Conservation (phyloP, 2,329 filamentous ascomycete genomes). For the Diaporthe vexans region DNA sequence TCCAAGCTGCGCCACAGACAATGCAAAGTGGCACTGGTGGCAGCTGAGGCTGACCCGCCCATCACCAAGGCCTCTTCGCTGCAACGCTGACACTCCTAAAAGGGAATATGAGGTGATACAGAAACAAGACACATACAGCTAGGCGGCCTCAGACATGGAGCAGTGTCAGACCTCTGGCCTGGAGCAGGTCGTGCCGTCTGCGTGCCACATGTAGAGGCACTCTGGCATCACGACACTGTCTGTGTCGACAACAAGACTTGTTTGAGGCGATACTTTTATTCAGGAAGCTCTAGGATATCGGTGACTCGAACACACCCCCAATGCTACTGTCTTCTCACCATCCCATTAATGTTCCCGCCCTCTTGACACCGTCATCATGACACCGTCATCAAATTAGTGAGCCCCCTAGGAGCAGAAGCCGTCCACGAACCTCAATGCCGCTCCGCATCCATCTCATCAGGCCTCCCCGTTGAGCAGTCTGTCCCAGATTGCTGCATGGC, state of each 20-base stretch:
- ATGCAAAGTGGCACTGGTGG: not conserved
- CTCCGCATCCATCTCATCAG: not conserved
- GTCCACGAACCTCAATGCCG: too few species aligned
- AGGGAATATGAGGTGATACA: not conserved
- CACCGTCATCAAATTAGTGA: not conserved
- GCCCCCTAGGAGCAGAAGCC: not conserved
- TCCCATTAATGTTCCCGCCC: not conserved
- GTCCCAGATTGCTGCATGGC: not conserved
- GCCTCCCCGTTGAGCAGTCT: not conserved
- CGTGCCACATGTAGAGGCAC: too few species aligned
- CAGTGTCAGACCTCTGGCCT: too few species aligned
- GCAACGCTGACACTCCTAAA: not conserved
- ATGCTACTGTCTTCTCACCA: not conserved
- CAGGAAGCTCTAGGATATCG: not conserved
- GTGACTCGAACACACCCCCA: not conserved
- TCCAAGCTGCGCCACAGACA: conserved; percentile 1
- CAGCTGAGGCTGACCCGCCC: not conserved
- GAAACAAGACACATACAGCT: not conserved
- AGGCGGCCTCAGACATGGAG: not conserved
- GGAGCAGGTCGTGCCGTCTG: not conserved
- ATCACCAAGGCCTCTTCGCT: not conserved
- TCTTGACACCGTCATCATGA: not conserved
- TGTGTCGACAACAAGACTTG: not conserved
- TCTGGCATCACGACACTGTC: not conserved
- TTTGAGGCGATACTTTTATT: not conserved